Conservation (phyloP, 1,284 basidiomycete species). For the Leccinum ponderosum region DNA sequence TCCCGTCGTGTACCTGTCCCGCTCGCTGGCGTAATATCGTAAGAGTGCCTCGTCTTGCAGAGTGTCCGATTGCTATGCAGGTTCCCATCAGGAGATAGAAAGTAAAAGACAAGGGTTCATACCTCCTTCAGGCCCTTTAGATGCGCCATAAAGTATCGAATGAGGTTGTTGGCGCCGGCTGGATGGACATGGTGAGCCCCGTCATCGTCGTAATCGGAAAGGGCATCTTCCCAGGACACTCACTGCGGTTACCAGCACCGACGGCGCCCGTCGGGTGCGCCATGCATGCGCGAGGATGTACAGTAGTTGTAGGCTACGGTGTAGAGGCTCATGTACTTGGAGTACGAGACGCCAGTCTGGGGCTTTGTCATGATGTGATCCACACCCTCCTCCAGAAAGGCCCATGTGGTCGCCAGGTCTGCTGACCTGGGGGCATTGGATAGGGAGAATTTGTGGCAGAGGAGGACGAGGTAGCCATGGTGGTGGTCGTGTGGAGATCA, state of each 20-base stretch:
- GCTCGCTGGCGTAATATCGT: constrained; percentile 90
- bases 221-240: constrained; percentile 33
- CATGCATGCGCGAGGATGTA: constrained; percentile 86
- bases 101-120: constrained; percentile 34
- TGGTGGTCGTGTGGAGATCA: constrained; percentile 32
- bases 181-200: constrained; percentile 14
- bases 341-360: constrained; percentile 87
- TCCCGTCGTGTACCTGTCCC: constrained; percentile 96
- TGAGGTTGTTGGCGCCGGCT: constrained; percentile 91
- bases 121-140: constrained; percentile 68
- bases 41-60: constrained; percentile 88
- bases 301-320: constrained; percentile 97
- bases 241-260: constrained; percentile 61
- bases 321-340: constrained; percentile 92
- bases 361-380: constrained; percentile 93
- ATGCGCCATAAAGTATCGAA: constrained; percentile 82
- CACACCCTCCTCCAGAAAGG: constrained; percentile 83
- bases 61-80: constrained; percentile 67
- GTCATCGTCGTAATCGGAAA: constrained; percentile 21
- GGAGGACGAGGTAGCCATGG: constrained; percentile 29
- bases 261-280: constrained; percentile 46
- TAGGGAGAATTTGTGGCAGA: constrained; percentile 17
- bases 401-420: constrained; percentile 86
- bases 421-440: constrained; percentile 62
- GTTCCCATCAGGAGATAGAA: constrained; percentile 8